Percentiles rank a stretch among this genome's conserved stretches.
Conservation (phyloP, 2,329 filamentous ascomycete genomes). For the Teratosphaeria pseudoeucalypti region DNA sequence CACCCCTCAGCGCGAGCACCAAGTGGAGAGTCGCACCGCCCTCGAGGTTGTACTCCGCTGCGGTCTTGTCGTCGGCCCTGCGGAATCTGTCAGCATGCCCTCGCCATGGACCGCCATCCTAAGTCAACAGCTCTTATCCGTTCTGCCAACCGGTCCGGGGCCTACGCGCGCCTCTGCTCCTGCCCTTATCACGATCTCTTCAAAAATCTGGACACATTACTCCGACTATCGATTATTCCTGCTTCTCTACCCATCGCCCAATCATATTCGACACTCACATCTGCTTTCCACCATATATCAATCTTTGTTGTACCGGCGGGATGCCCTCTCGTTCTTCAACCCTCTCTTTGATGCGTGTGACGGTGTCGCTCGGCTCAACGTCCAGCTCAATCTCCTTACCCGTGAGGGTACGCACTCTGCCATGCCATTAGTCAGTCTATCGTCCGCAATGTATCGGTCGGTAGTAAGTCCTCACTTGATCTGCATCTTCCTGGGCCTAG, state of each 20-base stretch:
- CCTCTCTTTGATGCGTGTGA: conserved; percentile 72
- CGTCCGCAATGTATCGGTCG: not conserved
- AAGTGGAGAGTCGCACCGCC: conserved; percentile 90
- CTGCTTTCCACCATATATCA: conserved; percentile 96
- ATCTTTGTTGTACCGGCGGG: conserved; percentile 86
- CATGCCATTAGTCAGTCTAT: not conserved
- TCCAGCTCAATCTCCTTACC: conserved; percentile 99
- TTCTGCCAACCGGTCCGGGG: not conserved
- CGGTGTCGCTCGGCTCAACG: conserved; percentile 78
- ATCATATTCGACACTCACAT: conserved; percentile 51
- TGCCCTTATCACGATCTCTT: not conserved
- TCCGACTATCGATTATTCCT: not conserved
- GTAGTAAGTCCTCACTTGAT: conserved; percentile 16
- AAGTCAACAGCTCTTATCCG: not conserved
- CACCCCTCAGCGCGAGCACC: conserved; percentile 86
- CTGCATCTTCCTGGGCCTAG: conserved; percentile 7
- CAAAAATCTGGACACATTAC: not conserved
- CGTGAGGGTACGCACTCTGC: conserved; percentile 88
- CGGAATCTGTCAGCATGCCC: not conserved
- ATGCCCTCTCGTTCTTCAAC: conserved; percentile 99
- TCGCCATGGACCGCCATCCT: not conserved
- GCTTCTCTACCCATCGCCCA: not conserved
- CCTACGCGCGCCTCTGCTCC: not conserved
- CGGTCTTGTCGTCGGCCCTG: conserved; percentile 92
- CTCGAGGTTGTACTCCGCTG: conserved; percentile 79